Percentiles rank a stretch among this genome's conserved stretches.
Conservation (phyloP, 2,329 filamentous ascomycete genomes). For the Clarireedia monteithiana region DNA sequence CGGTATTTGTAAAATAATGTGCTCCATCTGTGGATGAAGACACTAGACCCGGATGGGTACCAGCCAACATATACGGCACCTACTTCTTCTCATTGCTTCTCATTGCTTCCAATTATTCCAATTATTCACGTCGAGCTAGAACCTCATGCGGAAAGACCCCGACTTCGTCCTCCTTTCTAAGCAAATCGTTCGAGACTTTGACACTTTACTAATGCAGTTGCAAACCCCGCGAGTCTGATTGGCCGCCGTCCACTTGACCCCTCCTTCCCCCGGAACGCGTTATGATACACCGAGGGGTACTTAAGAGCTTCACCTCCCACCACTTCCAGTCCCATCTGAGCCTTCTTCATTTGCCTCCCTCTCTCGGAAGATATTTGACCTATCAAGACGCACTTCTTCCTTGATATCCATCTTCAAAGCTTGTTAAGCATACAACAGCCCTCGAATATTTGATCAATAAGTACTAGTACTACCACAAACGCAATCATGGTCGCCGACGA, state of each 20-base stretch:
- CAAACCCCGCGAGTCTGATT: slow-evolving; percentile 6
- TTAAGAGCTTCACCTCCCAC: background rate
- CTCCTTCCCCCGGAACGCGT: background rate
- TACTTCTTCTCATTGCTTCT: too few species aligned
- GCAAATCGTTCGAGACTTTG: slow-evolving; percentile 6
- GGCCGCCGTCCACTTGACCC: slow-evolving; percentile 5
- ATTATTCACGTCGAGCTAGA: background rate
- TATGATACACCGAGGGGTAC: background rate
- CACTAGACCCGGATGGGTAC: too few species aligned
- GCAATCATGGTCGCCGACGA: slow-evolving; percentile 37
- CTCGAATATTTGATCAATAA: background rate
- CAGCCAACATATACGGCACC: too few species aligned
- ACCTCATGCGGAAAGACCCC: background rate
- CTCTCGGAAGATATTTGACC: background rate
- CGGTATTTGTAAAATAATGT: too few species aligned
- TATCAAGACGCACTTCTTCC: background rate
- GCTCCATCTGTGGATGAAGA: too few species aligned
- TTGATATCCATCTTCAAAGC: background rate
- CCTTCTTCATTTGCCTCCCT: background rate
- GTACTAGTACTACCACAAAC: background rate
- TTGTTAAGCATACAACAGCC: background rate
- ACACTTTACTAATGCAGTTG: slow-evolving; percentile 8
- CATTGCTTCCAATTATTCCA: background rate
- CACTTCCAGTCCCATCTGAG: background rate
- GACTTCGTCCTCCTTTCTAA: background rate